Evolutionary conservation across 169 alveolate species (phyloP).

Genomic region (Eimeria acervulina): DNA sequence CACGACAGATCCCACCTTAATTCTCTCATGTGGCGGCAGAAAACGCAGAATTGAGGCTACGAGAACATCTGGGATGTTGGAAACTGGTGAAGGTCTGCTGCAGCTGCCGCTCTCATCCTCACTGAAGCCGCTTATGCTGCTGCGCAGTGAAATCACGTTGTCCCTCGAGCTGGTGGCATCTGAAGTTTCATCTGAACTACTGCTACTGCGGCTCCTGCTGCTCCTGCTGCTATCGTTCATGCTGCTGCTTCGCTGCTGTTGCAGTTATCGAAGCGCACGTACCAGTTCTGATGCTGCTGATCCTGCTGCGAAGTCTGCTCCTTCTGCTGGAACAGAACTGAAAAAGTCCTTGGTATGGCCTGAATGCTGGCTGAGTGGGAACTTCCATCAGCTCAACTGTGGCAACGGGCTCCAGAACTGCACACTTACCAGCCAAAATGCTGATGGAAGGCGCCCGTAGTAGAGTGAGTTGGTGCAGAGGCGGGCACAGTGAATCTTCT

Average conservation of each 20-base stretch:
- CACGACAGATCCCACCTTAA: slow-evolving; percentile 60
- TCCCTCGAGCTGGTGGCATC: slow-evolving; percentile 1
- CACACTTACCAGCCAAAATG: background rate
- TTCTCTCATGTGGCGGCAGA: slow-evolving; percentile 53
- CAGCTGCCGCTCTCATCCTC: slow-evolving; percentile 31
- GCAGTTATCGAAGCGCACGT: slow-evolving; percentile 14
- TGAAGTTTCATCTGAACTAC: slow-evolving; percentile 5
- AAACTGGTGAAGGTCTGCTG: background rate
- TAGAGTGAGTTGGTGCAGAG: background rate
- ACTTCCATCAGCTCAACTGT: background rate
- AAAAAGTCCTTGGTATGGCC: background rate
- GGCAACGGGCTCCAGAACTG: background rate
- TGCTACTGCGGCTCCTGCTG: slow-evolving; percentile 55
- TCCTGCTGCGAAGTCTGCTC: background rate
- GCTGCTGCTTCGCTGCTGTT: slow-evolving; percentile 39
- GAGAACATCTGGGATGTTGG: slow-evolving; percentile 60
- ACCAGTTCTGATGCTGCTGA: background rate
- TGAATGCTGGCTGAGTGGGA: background rate
- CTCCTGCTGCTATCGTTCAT: slow-evolving; percentile 60
- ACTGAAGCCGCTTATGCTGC: slow-evolving; percentile 48
- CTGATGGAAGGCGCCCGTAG: background rate
- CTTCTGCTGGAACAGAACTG: slow-evolving; percentile 11
- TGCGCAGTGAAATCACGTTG: background rate
- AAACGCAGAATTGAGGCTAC: slow-evolving; percentile 53
- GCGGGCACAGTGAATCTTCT: background rate